Conservation (phyloP, 1,139 yeast genomes). For the Taphrina wiesneri region DNA sequence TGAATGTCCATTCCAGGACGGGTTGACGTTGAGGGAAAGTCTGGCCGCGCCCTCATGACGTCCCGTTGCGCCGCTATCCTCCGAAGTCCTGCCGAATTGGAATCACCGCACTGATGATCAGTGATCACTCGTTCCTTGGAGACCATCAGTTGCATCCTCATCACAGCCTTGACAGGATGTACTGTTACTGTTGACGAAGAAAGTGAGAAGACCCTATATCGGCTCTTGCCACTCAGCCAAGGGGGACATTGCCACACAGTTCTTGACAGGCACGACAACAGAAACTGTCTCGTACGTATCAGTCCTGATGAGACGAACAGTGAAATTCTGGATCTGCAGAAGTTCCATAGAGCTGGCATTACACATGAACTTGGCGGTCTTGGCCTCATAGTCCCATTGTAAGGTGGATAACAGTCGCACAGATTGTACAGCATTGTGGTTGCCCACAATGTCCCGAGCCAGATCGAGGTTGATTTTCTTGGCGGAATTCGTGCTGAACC, state of each 20-base stretch:
- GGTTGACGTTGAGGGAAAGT: background rate
- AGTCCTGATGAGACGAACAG: constrained; percentile 16
- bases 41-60: background rate
- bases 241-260: constrained; percentile 8
- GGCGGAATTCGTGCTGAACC: constrained; percentile 27
- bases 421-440: constrained; percentile 24
- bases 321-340: constrained; percentile 16
- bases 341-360: constrained; percentile 23
- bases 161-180: too few species aligned
- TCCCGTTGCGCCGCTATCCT: background rate
- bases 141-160: background rate
- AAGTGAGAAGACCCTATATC: background rate
- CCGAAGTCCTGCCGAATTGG: background rate
- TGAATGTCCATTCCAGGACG: too few species aligned
- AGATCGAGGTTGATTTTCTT: constrained; percentile 17
- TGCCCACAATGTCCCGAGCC: constrained; percentile 28
- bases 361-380: constrained; percentile 29
- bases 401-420: constrained; percentile 20
- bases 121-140: background rate
- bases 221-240: constrained; percentile 30
- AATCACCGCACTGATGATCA: too few species aligned
- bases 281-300: constrained; percentile 23
- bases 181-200: too few species aligned
- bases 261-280: constrained; percentile 22
- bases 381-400: constrained; percentile 19